These are phyloP conservation scores for Cyclotella cryptica DNA, from an alignment of 108 stramenopile species.

Conservation along the genomic window DNA sequence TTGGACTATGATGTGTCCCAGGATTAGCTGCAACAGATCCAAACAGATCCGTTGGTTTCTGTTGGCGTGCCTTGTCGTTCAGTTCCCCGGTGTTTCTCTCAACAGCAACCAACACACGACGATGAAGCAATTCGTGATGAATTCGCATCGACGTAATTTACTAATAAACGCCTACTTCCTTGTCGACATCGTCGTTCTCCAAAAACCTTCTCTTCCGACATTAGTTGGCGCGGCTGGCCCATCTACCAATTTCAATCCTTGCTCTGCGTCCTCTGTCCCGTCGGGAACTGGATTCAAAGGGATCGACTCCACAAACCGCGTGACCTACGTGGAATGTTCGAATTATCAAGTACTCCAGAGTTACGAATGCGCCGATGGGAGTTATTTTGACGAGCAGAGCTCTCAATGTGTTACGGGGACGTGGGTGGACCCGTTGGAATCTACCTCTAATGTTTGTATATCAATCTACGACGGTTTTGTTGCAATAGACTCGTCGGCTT, in stretches of 20 bases:
- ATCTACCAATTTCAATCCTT: conserved; percentile 24
- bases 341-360: conserved; percentile 26
- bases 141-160: too few relatives aligned
- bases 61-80: too few relatives aligned
- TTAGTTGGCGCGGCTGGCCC: conserved; percentile 13
- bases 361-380: conserved; percentile 6
- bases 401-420: conserved; percentile 16
- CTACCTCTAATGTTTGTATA: not conserved
- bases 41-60: too few relatives aligned
- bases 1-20: too few relatives aligned
- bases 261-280: conserved; percentile 3
- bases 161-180: too few relatives aligned
- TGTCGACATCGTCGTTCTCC: too few relatives aligned
- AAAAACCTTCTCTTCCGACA: too few relatives aligned
- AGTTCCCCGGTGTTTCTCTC: too few relatives aligned
- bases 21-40: too few relatives aligned
- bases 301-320: conserved; percentile 24
- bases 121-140: too few relatives aligned
- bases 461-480: conserved; percentile 13
- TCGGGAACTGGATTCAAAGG: conserved; percentile 20
- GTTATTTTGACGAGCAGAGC: conserved; percentile 21
- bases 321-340: conserved; percentile 23
- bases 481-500: conserved; percentile 5
- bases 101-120: too few relatives aligned
- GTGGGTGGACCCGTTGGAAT: conserved; percentile 6